Evolutionary conservation across 805 yeast genomes (phyloP), one percentile per base, ranked within the genome.

Genomic region (Saturnispora mendoncae): DNA sequence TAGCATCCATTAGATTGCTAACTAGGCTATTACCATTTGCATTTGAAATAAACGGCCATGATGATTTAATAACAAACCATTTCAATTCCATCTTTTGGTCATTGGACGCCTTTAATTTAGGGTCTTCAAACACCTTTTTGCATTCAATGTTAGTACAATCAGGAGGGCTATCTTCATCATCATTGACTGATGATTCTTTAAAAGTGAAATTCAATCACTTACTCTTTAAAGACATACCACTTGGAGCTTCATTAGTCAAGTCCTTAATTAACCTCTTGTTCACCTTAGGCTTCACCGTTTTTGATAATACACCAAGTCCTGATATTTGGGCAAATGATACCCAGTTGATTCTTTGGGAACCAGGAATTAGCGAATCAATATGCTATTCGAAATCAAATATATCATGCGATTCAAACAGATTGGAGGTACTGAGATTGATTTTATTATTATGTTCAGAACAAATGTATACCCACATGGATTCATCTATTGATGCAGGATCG

Each of bases 271-370:
- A 65, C 18, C 57, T 80, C n/a, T 56, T 80, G 33, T 80, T 79
- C 54, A 65, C 67, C 29, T 65, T 68, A 9, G 75, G 74, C 1
- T 81, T 81, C 52, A 76, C 88, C 0, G 57, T 76, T 7, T 56
- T 66, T 4, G 44, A 44, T 7, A 32, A 12, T 34, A 40, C 23
- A 19, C 25, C 42, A 4, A 38, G 43, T 2, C 18, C 36, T 17
- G 44, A 33, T 3, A 13, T 18, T 18, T 36, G 36, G 17, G 43
- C 55, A 18, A 58, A 59, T 23, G 59, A 62, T 6, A 48, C 56
- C 4, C 69, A 69, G 19, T 61, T 60, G 38, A 47, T 64, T 6
- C 65, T 81, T 1, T 87, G 96, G 95, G 94, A 84, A 51, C 76
- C 82, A 3, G 96, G 95, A 5, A 69, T 87, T 25, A 88, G 85